Evolutionary conservation across 148 eudicot genomes (phyloP).

Genomic region (Vaccinium myrtillus): DNA sequence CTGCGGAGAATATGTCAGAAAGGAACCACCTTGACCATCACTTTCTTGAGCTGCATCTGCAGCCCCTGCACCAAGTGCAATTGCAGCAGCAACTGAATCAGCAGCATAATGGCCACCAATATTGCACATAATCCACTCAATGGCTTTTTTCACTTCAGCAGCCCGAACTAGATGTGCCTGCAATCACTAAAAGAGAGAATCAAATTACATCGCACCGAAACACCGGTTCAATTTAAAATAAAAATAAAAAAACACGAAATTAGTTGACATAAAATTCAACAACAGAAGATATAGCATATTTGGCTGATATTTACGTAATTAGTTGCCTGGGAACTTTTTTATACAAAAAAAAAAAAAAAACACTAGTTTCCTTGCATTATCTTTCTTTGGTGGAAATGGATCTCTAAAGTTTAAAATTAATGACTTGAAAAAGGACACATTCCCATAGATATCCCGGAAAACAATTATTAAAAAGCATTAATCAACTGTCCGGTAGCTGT

Average conservation of each 20-base stretch:
- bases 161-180: slow-evolving; percentile 94
- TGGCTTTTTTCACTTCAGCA: slow-evolving; percentile 91
- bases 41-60: slow-evolving; percentile 59
- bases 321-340: not conserved
- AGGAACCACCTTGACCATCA: slow-evolving; percentile 44
- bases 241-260: not conserved
- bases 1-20: slow-evolving; percentile 47
- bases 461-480: too few species aligned
- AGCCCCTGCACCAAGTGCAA: slow-evolving; percentile 21
- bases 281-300: not conserved
- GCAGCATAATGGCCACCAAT: slow-evolving; percentile 96
- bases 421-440: not conserved
- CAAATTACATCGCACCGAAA: slow-evolving; percentile 42
- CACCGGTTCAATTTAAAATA: not conserved
- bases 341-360: not conserved
- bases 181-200: slow-evolving; percentile 60
- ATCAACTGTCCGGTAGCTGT: not conserved
- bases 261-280: not conserved
- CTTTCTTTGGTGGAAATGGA: not conserved
- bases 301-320: not conserved
- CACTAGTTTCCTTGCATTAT: not conserved
- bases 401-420: not conserved
- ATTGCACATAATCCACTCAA: slow-evolving; percentile 96
- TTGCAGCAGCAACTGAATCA: slow-evolving; percentile 88
- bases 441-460: too few species aligned